Evolutionary conservation across 2,329 filamentous ascomycete species (phyloP).

Genomic region (Fusarium sp.): DNA sequence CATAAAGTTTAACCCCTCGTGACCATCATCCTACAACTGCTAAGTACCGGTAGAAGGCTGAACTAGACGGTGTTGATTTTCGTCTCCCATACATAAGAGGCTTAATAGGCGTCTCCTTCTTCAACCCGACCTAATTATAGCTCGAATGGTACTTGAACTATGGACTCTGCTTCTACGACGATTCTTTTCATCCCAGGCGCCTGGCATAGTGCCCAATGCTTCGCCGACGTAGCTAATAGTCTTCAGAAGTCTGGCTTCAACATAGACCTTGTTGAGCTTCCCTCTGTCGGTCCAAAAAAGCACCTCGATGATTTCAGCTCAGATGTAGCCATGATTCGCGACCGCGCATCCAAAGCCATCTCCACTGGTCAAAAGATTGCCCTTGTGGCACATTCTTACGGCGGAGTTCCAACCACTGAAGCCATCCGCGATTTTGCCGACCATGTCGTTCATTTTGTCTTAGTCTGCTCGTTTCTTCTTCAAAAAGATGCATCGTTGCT

Average conservation of each 20-base stretch:
- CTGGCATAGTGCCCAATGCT: not conserved
- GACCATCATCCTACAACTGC: no score
- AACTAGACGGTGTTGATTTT: no score
- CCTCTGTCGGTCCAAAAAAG: not conserved
- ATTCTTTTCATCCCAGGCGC: not conserved
- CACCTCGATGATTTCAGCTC: not conserved
- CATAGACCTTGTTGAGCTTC: not conserved
- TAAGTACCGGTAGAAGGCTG: no score
- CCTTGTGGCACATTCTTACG: not conserved
- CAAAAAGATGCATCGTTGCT: not conserved
- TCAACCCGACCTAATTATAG: no score
- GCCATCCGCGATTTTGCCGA: not conserved
- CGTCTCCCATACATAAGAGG: no score
- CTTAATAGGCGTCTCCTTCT: no score
- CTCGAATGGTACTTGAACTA: not conserved
- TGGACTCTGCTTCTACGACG: not conserved
- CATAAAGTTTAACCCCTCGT: not conserved
- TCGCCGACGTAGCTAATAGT: not conserved
- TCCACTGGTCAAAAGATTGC: not conserved
- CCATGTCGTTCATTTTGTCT: not conserved
- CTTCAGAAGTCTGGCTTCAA: not conserved
- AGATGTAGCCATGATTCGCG: not conserved
- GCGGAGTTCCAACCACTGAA: not conserved
- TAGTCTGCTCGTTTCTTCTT: not conserved
- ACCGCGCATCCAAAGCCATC: not conserved